Percentiles rank a stretch among this genome's conserved stretches.
phyloP scores from a whole-genome alignment of 164 flowering plant genomes.

The Euptelea pleiosperma region DNA sequence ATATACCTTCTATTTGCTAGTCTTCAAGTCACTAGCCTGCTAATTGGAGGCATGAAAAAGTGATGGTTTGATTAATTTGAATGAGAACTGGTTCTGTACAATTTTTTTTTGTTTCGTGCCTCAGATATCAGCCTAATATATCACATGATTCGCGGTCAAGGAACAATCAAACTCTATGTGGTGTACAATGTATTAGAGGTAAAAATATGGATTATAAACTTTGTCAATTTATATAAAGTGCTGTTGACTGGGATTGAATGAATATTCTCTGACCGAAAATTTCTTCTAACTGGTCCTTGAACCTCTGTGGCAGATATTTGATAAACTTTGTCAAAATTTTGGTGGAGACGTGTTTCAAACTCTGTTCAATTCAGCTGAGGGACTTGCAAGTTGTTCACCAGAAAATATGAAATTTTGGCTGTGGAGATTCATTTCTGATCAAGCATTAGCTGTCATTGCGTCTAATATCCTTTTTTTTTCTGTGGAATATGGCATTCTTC shows the following conservation, averaged over 20 bases:
- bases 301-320: constrained; percentile 73
- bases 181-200: constrained; percentile 99
- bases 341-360: constrained; percentile 86
- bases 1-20: background rate
- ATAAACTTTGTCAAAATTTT: constrained; percentile 88
- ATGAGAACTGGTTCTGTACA: background rate
- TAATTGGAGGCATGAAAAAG: constrained; percentile 4
- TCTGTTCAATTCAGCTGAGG: constrained; percentile 79
- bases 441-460: constrained; percentile 59
- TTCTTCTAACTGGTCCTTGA: constrained; percentile 8
- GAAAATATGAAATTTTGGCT: constrained; percentile 59
- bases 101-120: constrained; percentile 12
- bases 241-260: background rate
- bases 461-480: constrained; percentile 75
- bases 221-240: background rate
- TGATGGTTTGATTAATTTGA: constrained; percentile 2
- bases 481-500: background rate
- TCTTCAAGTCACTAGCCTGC: background rate
- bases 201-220: constrained; percentile 12
- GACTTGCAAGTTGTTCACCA: constrained; percentile 63
- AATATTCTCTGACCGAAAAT: background rate
- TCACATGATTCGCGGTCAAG: constrained; percentile 99
- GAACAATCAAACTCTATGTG: constrained; percentile 91
- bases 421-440: constrained; percentile 72
- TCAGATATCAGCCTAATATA: constrained; percentile 97